Conservation (phyloP, 495 filamentous ascomycete genomes). For the Penicillium macrosclerotiorum region DNA sequence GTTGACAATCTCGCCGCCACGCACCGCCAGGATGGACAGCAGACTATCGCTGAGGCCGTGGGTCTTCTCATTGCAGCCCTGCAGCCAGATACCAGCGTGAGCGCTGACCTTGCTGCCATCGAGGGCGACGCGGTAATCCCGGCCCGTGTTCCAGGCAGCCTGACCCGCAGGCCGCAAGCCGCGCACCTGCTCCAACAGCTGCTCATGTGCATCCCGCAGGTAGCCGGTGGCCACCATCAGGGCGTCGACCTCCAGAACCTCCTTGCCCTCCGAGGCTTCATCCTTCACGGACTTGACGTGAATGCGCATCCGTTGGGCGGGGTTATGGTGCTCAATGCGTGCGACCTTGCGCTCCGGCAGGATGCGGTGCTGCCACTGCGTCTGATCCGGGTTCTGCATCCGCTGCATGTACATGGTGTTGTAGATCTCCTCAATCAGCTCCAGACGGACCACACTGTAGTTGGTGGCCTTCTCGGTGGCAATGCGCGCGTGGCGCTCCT, state of each 20-base stretch:
- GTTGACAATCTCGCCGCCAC: conserved; percentile 74
- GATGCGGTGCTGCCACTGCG: conserved; percentile 78
- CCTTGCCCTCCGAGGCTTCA: conserved; percentile 39
- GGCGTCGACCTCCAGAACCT: conserved; percentile 70
- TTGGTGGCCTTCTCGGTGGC: conserved; percentile 74
- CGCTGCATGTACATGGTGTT: conserved; percentile 80
- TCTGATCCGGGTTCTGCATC: conserved; percentile 64
- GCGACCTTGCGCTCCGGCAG: conserved; percentile 62
- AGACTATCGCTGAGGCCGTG: conserved; percentile 86
- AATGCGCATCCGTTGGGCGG: conserved; percentile 41
- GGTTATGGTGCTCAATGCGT: conserved; percentile 51
- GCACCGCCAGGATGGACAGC: conserved; percentile 70
- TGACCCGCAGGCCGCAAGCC: conserved; percentile 57
- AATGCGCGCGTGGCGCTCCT: conserved; percentile 61
- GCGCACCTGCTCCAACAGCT: conserved; percentile 65
- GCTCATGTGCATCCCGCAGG: conserved; percentile 70
- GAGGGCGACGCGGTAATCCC: conserved; percentile 76
- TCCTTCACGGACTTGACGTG: conserved; percentile 31
- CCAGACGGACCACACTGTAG: conserved; percentile 87
- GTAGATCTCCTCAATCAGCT: conserved; percentile 84
- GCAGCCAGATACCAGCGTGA: conserved; percentile 81
- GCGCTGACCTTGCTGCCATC: conserved; percentile 58
- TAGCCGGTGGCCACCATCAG: conserved; percentile 90
- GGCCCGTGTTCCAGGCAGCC: conserved; percentile 35
- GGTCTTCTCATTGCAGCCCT: conserved; percentile 89